Percentiles rank a stretch among this genome's conserved stretches.
Conservation (phyloP, 1,284 basidiomycete species). For the Melampsora americana region DNA sequence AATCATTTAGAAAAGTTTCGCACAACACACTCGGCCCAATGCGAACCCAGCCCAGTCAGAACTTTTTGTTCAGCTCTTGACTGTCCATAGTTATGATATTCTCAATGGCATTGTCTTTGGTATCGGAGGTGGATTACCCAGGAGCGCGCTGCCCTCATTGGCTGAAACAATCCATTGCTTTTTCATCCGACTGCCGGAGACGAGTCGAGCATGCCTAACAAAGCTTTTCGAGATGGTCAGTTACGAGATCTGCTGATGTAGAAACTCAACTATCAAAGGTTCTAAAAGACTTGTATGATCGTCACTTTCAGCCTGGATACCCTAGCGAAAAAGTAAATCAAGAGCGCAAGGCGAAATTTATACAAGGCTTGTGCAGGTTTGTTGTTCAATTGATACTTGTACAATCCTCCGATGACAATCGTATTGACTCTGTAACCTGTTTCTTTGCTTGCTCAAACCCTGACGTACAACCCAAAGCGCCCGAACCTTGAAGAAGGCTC, state of each 20-base stretch:
- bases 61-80: slow-evolving; percentile 22
- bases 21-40: slow-evolving; percentile 12
- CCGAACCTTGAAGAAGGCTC: slow-evolving; percentile 39
- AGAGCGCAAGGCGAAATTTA: slow-evolving; percentile 27
- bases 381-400: background rate
- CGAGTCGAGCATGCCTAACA: slow-evolving; percentile 45
- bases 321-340: slow-evolving; percentile 23
- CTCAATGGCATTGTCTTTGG: slow-evolving; percentile 20
- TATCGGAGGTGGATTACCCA: slow-evolving; percentile 23
- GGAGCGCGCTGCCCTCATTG: slow-evolving; percentile 48
- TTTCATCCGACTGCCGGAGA: slow-evolving; percentile 47
- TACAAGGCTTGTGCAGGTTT: slow-evolving; percentile 20
- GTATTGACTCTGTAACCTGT: too few species aligned
- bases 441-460: too few species aligned
- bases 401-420: too few species aligned
- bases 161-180: slow-evolving; percentile 50
- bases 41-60: slow-evolving; percentile 14
- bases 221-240: slow-evolving; percentile 45
- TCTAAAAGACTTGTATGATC: background rate
- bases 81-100: slow-evolving; percentile 11
- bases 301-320: slow-evolving; percentile 12
- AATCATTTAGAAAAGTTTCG: background rate
- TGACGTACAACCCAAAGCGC: background rate
- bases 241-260: background rate
- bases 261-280: too few species aligned